phyloP scores from a whole-genome alignment of 192 early-diverging fungal species.

The Podila verticillata region DNA sequence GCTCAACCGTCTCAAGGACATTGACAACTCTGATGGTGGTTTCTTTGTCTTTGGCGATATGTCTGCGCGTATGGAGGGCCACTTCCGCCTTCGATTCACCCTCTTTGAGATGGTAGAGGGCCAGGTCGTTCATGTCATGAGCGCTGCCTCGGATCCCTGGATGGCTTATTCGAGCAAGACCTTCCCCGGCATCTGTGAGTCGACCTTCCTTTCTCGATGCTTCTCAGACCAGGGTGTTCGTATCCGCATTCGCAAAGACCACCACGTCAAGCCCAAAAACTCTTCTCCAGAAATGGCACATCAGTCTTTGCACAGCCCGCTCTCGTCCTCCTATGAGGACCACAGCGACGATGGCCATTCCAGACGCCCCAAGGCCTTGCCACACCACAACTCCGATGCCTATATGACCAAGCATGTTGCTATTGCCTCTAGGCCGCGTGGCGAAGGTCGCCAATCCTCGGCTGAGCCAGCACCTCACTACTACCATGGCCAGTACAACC shows the following conservation, averaged over 20 bases:
- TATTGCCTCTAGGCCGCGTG: too few species aligned
- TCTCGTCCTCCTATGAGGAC: conserved; percentile 31
- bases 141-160: conserved; percentile 77
- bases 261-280: conserved; percentile 53
- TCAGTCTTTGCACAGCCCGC: conserved; percentile 25
- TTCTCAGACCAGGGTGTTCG: conserved; percentile 97
- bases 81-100: conserved; percentile 82
- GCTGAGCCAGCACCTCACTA: neutral
- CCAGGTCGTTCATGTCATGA: conserved; percentile 66
- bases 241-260: conserved; percentile 92
- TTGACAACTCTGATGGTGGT: conserved; percentile 84
- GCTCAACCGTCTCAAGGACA: conserved; percentile 84
- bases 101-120: conserved; percentile 85
- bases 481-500: neutral
- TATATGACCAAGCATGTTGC: neutral
- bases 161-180: conserved; percentile 88
- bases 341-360: conserved; percentile 24
- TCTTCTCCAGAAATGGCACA: neutral
- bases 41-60: conserved; percentile 97
- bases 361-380: neutral
- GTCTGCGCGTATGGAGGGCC: conserved; percentile 85
- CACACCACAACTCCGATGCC: neutral
- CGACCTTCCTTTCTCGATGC: conserved; percentile 84
- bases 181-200: conserved; percentile 92
- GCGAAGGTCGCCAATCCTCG: too few species aligned